Percentiles rank a stretch among this genome's conserved stretches.
These are phyloP conservation scores for Noccaea caerulescens DNA, from an alignment of 345 rosid genomes.

Conservation along the genomic window DNA sequence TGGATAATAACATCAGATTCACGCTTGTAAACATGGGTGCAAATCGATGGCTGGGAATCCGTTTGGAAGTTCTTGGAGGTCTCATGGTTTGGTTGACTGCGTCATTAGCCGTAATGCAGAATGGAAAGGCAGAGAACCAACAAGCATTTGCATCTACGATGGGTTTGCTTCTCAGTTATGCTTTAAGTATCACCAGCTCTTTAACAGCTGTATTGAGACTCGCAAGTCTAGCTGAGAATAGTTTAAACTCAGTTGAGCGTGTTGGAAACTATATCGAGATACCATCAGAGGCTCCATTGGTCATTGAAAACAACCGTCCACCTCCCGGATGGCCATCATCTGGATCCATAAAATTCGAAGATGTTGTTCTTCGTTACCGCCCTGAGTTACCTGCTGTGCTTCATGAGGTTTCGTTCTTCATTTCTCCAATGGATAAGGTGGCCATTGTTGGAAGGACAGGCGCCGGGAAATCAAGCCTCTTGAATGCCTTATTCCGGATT, in stretches of 20 bases:
- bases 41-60: constrained; percentile 98
- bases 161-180: constrained; percentile 99
- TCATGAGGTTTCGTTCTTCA: constrained; percentile 78
- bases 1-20: constrained; percentile 93
- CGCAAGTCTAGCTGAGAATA: constrained; percentile 98
- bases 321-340: constrained; percentile 99
- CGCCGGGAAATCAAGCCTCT: constrained; percentile 98
- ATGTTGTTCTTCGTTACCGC: constrained; percentile 91
- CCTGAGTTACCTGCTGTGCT: constrained; percentile 94
- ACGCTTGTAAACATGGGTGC: constrained; percentile 90
- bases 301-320: constrained; percentile 85
- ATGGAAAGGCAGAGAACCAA: constrained; percentile 85
- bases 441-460: constrained; percentile 99
- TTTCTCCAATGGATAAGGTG: constrained; percentile 90
- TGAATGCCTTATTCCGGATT: constrained; percentile 91
- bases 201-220: constrained; percentile 91
- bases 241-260: constrained; percentile 95
- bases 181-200: constrained; percentile 81
- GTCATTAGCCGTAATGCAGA: constrained; percentile 97
- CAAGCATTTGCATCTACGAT: constrained; percentile 90
- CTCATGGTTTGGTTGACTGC: constrained; percentile 99
- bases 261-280: constrained; percentile 81
- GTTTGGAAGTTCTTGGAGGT: constrained; percentile 91
- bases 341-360: constrained; percentile 87
- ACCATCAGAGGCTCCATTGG: constrained; percentile 86